Base-by-base conservation (phyloP, 345 rosid species). In the Toxicodendron radicans region DNA sequence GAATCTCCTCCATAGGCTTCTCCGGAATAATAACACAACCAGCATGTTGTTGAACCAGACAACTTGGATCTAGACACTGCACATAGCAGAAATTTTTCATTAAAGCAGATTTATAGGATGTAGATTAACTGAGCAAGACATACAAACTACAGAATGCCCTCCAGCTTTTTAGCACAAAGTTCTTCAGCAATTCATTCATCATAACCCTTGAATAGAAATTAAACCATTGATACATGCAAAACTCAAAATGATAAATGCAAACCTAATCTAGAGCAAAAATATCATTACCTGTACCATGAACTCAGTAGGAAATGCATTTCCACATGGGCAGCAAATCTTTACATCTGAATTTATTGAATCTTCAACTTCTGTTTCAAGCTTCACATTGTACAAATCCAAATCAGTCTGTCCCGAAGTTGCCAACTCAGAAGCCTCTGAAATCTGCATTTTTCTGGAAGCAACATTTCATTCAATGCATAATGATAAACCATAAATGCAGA, bases 391-490 rank as follows among this genome's bases (percentile, higher is more conserved):
- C 16, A 66, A 23, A 66, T 75, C 76, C 57, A 71, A 43, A 66
- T 45, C 71, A 56, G 54, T 58, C 23, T 71, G 77, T 9, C 64
- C 76, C 73, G 48, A 70, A 10, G 79, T 70, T 45, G 66, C 79
- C 64, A 75, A 70, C 48, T 76, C 83, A 65, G 75, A 32, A 24
- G 74, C 79, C 71, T 72, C 80, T 3, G 78, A 33, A 9, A 32
- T 68, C 79, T 78, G 82, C 84, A 83, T 80, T 73, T 78, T 83
- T 63, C 86, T 80, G 82, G 65, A 76, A 17, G 66, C n/a, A 56
- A 66, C 24, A 51, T 63, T 64, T 32, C 32, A 38, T 65, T 66
- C 45, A 80, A 68, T 33, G 51, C 69, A 73, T 0, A 69, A 16
- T 33, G 10, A 35, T 30, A 53, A 58, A 73, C 60, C 68, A 66